Percentiles rank a stretch among this genome's conserved stretches.
These are phyloP conservation scores for Verticillium nonalfalfae DNA, from an alignment of 2,329 filamentous ascomycete species.

Conservation along the genomic window DNA sequence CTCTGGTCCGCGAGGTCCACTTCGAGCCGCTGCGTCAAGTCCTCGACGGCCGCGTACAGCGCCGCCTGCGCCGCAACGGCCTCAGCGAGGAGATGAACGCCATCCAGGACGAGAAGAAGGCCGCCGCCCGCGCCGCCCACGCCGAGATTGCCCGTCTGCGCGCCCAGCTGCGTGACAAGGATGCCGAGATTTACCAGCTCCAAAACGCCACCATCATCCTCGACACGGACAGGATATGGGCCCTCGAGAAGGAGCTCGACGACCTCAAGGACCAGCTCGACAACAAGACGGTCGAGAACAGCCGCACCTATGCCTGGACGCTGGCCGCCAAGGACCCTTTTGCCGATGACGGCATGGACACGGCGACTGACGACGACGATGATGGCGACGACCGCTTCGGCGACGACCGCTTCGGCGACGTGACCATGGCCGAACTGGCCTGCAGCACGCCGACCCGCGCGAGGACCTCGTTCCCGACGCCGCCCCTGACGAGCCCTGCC, in stretches of 20 bases:
- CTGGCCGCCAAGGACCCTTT: constrained; percentile 41
- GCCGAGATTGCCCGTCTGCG: constrained; percentile 43
- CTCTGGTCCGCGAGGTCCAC: constrained; percentile 30
- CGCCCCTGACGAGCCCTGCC: constrained; percentile 46
- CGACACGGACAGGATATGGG: constrained; percentile 39
- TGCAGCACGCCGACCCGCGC: constrained; percentile 44
- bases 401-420: constrained; percentile 39
- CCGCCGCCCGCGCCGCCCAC: constrained; percentile 27
- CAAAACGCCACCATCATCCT: constrained; percentile 42
- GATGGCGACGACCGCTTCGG: no score
- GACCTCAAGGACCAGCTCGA: constrained; percentile 26
- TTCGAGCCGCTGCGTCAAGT: constrained; percentile 48
- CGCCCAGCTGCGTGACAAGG: constrained; percentile 39
- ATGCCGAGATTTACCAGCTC: constrained; percentile 46
- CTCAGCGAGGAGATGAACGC: constrained; percentile 53
- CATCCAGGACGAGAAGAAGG: constrained; percentile 40
- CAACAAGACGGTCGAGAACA: constrained; percentile 18
- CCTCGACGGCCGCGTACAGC: constrained; percentile 49
- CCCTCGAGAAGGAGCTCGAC: constrained; percentile 31
- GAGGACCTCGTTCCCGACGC: constrained; percentile 45
- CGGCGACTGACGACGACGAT: constrained; percentile 22
- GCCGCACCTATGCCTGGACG: constrained; percentile 41
- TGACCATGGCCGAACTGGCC: constrained; percentile 41
- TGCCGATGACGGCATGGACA: constrained; percentile 33
- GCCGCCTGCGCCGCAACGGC: constrained; percentile 48